A percentile compares a stretch with the other conserved stretches of the same genome.
Evolutionary conservation across 495 filamentous ascomycete genomes (phyloP).

Genomic region (Penicillium cosmopolitanum): DNA sequence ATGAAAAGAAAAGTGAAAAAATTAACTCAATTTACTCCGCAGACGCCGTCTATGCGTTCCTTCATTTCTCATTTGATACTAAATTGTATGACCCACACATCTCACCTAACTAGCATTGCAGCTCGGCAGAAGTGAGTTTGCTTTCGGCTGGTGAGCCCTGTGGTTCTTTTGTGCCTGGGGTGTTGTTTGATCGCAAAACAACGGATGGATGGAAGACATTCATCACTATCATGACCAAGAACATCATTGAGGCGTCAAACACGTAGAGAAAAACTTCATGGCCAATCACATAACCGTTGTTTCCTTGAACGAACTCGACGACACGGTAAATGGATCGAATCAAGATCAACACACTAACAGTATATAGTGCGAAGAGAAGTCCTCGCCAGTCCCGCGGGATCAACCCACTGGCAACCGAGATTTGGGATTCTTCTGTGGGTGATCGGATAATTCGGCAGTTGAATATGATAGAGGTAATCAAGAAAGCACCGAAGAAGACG

Average conservation of each 20-base stretch:
- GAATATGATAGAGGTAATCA: slow-evolving; percentile 34
- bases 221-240: slow-evolving; percentile 53
- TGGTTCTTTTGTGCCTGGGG: background rate
- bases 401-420: background rate
- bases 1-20: background rate
- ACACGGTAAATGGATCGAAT: slow-evolving; percentile 64
- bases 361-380: slow-evolving; percentile 53
- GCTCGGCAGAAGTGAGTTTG: background rate
- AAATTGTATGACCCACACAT: background rate
- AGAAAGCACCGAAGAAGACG: slow-evolving; percentile 44
- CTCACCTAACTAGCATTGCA: background rate
- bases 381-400: slow-evolving; percentile 31
- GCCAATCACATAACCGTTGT: slow-evolving; percentile 49
- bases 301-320: slow-evolving; percentile 62
- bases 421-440: slow-evolving; percentile 24
- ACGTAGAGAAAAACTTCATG: slow-evolving; percentile 64
- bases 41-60: background rate
- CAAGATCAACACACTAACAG: slow-evolving; percentile 55
- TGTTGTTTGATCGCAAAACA: background rate
- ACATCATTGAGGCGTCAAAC: slow-evolving; percentile 65
- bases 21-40: background rate
- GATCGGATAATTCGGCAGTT: slow-evolving; percentile 32
- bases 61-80: background rate
- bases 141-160: background rate
- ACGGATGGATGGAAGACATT: slow-evolving; percentile 33